phyloP scores from a whole-genome alignment of 108 stramenopile genomes.

The Skeletonema costatum region DNA sequence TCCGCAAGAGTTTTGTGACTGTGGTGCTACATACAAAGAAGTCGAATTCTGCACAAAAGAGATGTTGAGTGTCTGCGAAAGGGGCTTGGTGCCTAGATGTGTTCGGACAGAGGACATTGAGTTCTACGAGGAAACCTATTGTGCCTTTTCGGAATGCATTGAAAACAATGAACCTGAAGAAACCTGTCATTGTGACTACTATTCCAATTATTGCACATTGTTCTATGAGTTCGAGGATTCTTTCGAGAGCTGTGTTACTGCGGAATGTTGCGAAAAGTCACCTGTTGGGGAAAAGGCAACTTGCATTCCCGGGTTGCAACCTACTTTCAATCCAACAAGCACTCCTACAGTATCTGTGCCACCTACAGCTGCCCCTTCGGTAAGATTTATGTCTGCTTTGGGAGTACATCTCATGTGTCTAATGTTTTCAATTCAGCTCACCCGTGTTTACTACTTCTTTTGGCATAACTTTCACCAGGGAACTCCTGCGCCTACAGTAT shows the following conservation, averaged over 20 bases:
- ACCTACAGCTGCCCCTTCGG: slow-evolving; percentile 16
- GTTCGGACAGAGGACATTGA: slow-evolving; percentile 14
- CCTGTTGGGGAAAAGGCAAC: slow-evolving; percentile 8
- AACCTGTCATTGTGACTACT: slow-evolving; percentile 32
- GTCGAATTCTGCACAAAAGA: slow-evolving; percentile 20
- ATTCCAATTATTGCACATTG: slow-evolving; percentile 22
- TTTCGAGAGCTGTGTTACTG: slow-evolving; percentile 26
- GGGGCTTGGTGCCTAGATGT: slow-evolving; percentile 17
- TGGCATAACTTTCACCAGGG: background rate
- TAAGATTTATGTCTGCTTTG: slow-evolving; percentile 3
- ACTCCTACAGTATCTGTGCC: slow-evolving; percentile 1
- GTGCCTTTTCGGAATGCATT: slow-evolving; percentile 40
- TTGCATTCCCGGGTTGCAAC: slow-evolving; percentile 37
- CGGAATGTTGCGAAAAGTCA: slow-evolving; percentile 25
- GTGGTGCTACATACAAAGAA: slow-evolving; percentile 20
- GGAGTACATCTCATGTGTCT: background rate
- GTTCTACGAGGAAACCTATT: slow-evolving; percentile 39
- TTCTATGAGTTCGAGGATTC: slow-evolving; percentile 35
- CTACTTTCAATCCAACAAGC: slow-evolving; percentile 21
- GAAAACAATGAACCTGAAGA: slow-evolving; percentile 12
- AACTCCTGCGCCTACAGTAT: background rate
- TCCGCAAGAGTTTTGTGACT: slow-evolving; percentile 43
- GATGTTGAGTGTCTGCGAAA: slow-evolving; percentile 19
- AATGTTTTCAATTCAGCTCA: slow-evolving; percentile 1
- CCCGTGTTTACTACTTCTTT: background rate